These are phyloP conservation scores for Vanrija sp. DNA, from an alignment of 1,284 basidiomycete species.

Conservation along the genomic window DNA sequence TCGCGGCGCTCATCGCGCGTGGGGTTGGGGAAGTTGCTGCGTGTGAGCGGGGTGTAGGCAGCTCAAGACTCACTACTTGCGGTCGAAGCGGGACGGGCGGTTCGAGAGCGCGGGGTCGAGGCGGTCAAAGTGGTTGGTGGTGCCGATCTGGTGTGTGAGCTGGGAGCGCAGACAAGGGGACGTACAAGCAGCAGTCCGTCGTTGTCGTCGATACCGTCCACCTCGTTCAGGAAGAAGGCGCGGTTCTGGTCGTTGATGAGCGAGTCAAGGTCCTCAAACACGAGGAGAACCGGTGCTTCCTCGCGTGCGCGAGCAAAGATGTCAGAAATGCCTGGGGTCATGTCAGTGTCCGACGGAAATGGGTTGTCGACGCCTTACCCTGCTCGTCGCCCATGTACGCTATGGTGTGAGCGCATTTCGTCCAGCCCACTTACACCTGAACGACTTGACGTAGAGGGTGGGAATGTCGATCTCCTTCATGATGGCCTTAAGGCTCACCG, in stretches of 20 bases:
- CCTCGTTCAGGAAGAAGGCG: conserved; percentile 78
- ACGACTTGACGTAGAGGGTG: conserved; percentile 68
- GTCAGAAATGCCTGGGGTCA: neutral
- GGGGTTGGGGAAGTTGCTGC: conserved; percentile 57
- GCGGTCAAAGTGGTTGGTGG: conserved; percentile 76
- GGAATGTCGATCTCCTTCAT: conserved; percentile 50
- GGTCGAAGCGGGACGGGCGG: conserved; percentile 75
- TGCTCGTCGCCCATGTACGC: neutral
- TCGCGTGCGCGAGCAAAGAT: conserved; percentile 37
- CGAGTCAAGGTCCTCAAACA: conserved; percentile 76
- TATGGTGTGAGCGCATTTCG: neutral
- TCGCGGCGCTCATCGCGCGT: conserved; percentile 59
- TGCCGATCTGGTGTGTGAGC: conserved; percentile 55
- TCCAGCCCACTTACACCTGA: conserved; percentile 34
- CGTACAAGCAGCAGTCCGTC: conserved; percentile 63
- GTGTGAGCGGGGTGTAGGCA: neutral
- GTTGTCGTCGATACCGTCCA: conserved; percentile 59
- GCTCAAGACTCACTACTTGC: conserved; percentile 64
- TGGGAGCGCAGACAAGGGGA: neutral
- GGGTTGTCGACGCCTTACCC: conserved; percentile 12
- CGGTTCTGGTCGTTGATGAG: conserved; percentile 70
- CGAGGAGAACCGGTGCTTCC: conserved; percentile 64
- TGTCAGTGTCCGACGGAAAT: no score
- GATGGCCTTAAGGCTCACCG: conserved; percentile 66
- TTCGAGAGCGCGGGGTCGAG: conserved; percentile 69